phyloP scores from a whole-genome alignment of 176 grass and related monocot species.

The Bolboschoenus planiculmis region DNA sequence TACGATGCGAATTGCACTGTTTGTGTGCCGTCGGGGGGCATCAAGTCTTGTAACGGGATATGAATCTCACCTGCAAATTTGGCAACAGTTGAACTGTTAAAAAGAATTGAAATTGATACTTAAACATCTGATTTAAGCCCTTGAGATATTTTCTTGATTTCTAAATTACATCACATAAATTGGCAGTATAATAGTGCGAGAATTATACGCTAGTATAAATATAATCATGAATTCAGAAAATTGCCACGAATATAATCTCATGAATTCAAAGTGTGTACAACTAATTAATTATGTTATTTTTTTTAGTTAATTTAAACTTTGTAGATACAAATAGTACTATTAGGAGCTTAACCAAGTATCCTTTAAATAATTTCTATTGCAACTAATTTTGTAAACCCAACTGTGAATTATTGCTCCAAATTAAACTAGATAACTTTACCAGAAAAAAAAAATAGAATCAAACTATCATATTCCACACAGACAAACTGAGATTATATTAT shows the following conservation, averaged over 20 bases:
- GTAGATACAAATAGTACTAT: not conserved
- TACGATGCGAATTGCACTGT: constrained; percentile 45
- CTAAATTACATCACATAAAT: not conserved
- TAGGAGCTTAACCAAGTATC: not conserved
- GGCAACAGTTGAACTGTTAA: not conserved
- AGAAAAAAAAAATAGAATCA: not conserved
- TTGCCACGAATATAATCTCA: no score
- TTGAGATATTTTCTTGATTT: not conserved
- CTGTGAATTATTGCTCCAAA: not conserved
- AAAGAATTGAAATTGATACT: not conserved
- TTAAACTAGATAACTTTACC: not conserved
- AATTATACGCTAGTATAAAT: not conserved
- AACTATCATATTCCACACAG: not conserved
- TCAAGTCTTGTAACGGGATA: not conserved
- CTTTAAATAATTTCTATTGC: not conserved
- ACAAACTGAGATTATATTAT: not conserved
- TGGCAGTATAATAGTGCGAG: not conserved
- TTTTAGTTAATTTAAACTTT: not conserved
- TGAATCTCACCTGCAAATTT: constrained; percentile 4
- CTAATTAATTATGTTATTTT: not conserved
- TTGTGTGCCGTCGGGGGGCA: not conserved
- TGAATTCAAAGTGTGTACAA: no score
- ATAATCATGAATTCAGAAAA: not conserved
- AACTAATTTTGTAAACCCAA: not conserved
- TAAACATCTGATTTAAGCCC: not conserved